phyloP scores from a whole-genome alignment of 2,329 filamentous ascomycete species.

The Venturia oleaginea region DNA sequence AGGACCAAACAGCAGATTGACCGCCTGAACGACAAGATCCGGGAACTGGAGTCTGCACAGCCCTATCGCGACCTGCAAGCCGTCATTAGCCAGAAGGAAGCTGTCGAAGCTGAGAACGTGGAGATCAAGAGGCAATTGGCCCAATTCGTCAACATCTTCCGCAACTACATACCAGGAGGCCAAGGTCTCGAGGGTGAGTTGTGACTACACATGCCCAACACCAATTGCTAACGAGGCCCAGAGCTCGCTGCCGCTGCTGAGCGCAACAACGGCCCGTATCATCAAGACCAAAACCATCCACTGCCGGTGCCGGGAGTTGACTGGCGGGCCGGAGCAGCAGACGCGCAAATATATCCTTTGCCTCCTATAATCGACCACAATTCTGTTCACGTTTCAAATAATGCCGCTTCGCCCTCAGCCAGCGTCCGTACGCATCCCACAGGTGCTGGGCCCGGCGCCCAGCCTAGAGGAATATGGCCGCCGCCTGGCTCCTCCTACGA shows the following conservation, averaged over 20 bases:
- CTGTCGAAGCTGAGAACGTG: slow-evolving; percentile 68
- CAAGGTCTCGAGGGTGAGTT: slow-evolving; percentile 7
- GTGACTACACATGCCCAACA: background rate
- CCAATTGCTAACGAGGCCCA: slow-evolving; percentile 16
- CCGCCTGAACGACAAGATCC: slow-evolving; percentile 59
- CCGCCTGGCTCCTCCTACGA: background rate
- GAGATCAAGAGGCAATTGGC: slow-evolving; percentile 64
- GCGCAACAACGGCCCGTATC: slow-evolving; percentile 34
- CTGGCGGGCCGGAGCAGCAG: background rate
- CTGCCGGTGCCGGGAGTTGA: background rate
- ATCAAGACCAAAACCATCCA: slow-evolving; percentile 12
- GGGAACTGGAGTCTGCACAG: slow-evolving; percentile 68
- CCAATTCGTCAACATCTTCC: slow-evolving; percentile 54
- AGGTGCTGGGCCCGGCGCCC: background rate
- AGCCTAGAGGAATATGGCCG: slow-evolving; percentile 1
- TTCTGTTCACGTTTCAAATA: background rate
- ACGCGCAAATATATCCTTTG: slow-evolving; percentile 5
- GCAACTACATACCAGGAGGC: slow-evolving; percentile 41
- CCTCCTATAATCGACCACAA: background rate
- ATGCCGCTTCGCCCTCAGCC: background rate
- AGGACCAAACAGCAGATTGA: slow-evolving; percentile 76
- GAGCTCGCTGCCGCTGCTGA: slow-evolving; percentile 40
- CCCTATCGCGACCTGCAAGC: slow-evolving; percentile 77
- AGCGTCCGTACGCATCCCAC: background rate
- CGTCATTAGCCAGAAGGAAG: slow-evolving; percentile 66